A percentile compares a stretch with the other conserved stretches of the same genome.
phyloP scores from a whole-genome alignment of 495 filamentous ascomycete species.

The Talaromyces thailandensis region DNA sequence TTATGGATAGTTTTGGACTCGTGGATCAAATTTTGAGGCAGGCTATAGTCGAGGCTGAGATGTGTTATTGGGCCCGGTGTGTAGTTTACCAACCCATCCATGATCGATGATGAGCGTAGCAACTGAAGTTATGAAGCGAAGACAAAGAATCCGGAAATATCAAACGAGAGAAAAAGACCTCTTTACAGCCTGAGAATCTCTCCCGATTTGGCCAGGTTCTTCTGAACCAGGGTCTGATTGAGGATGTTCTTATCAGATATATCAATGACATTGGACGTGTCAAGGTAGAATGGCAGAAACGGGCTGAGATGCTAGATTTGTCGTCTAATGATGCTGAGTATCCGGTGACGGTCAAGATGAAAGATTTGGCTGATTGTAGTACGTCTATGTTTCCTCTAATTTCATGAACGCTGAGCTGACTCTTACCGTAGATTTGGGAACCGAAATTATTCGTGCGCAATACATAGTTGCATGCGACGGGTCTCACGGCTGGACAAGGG shows the following conservation, averaged over 20 bases:
- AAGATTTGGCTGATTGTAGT: not conserved
- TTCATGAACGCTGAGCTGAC: not conserved
- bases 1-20: slow-evolving; percentile 62
- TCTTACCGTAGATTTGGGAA: slow-evolving; percentile 33
- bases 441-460: slow-evolving; percentile 45
- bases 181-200: not conserved
- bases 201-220: slow-evolving; percentile 10
- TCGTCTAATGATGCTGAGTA: not conserved
- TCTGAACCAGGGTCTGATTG: slow-evolving; percentile 12
- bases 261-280: slow-evolving; percentile 5
- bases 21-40: slow-evolving; percentile 51
- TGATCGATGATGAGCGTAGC: not conserved
- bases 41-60: slow-evolving; percentile 51
- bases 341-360: slow-evolving; percentile 7
- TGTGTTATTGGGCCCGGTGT: slow-evolving; percentile 37
- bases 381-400: not conserved
- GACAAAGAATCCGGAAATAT: not conserved
- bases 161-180: not conserved
- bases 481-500: slow-evolving; percentile 50
- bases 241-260: slow-evolving; percentile 10
- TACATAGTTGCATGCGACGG: slow-evolving; percentile 59
- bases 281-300: not conserved
- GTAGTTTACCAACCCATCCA: not conserved
- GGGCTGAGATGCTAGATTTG: slow-evolving; percentile 1
- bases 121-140: not conserved